Base-by-base conservation (phyloP, 2,329 filamentous ascomycete species). In the Aspergillus niger region DNA sequence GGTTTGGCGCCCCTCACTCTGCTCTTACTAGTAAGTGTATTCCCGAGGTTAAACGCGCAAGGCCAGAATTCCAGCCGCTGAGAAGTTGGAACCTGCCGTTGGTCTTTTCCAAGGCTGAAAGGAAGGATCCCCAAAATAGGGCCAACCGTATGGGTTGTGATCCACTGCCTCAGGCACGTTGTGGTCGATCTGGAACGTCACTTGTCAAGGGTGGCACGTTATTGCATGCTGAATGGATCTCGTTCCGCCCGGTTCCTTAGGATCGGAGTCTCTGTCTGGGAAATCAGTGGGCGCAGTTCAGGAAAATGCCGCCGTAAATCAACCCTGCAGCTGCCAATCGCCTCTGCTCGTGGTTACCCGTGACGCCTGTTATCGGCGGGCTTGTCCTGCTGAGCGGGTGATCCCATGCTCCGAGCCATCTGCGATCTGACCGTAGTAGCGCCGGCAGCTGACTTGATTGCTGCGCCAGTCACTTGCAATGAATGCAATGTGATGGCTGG, bases 111-210 rank as follows among this genome's bases (percentile, higher is more conserved):
- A 36, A 36, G 11, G 32, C 5, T 36, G 32, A 36, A 36, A 13
- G 11, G 32, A 11, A 36, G 11, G 32, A 36, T 36, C 32, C 32
- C 32, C 11, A 36, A 36, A 36, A 15, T 36, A 36, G 32, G 32
- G 32, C 32, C 32, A 36, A 36, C 32, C 13, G 32, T 10, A 36
- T 36, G 32, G 5, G 32, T 13, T 36, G 32, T 36, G 39, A 32
- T 30, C 53, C 53, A 55, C 53, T 44, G 28, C 26, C 20, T 47
- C 53, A 55, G 53, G 53, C 53, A 55, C 53, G 53, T 55, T 55
- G 32, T 36, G 53, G 39, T 13, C 20, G 17, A 55, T 55, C 53
- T 55, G 24, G 41, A 43, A n/a, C 32, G 26, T 55, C 39, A 55
- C 53, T 55, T 55, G 53, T 44, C 30, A 26, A 43, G 39, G 26